Evolutionary conservation across 1,139 yeast genomes (phyloP).

Genomic region (Candida neerlandica): DNA sequence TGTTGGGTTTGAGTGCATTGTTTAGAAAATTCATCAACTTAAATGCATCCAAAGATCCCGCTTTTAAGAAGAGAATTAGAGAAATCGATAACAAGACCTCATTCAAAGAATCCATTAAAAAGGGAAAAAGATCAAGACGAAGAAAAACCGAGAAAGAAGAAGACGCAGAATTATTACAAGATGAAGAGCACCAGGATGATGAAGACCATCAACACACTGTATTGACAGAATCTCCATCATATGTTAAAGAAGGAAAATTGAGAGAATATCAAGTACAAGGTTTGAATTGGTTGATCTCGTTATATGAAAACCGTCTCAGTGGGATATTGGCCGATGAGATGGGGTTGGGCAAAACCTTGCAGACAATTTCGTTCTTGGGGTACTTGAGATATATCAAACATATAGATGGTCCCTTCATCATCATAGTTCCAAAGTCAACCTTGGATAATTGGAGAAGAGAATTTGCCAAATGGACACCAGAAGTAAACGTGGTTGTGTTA

Average conservation of each 20-base stretch:
- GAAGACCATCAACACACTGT: constrained; percentile 56
- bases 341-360: constrained; percentile 54
- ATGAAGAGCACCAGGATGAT: constrained; percentile 61
- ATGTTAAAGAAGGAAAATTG: constrained; percentile 60
- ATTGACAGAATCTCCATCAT: constrained; percentile 80
- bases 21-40: constrained; percentile 88
- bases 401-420: constrained; percentile 87
- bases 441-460: constrained; percentile 96
- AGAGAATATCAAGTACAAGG: constrained; percentile 73
- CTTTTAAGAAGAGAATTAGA: constrained; percentile 53
- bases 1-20: constrained; percentile 79
- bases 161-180: constrained; percentile 82
- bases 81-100: constrained; percentile 43
- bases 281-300: constrained; percentile 48
- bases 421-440: constrained; percentile 94
- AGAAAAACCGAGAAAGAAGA: constrained; percentile 89
- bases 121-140: constrained; percentile 26
- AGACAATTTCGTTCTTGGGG: constrained; percentile 69
- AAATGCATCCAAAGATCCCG: constrained; percentile 73
- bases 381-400: constrained; percentile 76
- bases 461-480: constrained; percentile 93
- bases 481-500: constrained; percentile 80
- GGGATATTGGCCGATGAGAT: constrained; percentile 54
- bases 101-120: constrained; percentile 22
- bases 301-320: constrained; percentile 46